These are phyloP conservation scores for Boletus rubroflammeus DNA, from an alignment of 768 basidiomycete genomes.

Conservation along the genomic window DNA sequence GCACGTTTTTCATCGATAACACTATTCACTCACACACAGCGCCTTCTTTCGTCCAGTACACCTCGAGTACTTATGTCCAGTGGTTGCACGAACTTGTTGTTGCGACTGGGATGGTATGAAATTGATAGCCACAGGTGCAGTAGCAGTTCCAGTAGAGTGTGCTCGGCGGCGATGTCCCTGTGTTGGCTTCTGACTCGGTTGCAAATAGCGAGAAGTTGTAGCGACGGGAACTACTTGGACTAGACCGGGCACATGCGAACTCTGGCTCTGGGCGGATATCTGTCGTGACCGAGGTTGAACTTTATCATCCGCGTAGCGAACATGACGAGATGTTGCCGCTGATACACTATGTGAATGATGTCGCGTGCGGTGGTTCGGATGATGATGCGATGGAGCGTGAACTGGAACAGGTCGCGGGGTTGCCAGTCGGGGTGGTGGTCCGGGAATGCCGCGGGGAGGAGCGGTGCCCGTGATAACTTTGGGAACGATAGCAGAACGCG, in stretches of 20 bases:
- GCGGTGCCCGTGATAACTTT: neutral
- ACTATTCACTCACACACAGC: constrained; percentile 34
- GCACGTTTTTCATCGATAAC: neutral
- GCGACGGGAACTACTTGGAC: neutral
- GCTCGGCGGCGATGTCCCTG: constrained; percentile 20
- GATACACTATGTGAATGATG: constrained; percentile 13
- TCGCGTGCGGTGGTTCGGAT: neutral
- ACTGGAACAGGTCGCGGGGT: constrained; percentile 2
- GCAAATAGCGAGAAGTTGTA: neutral
- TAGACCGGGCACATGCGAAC: neutral
- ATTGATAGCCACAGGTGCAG: neutral
- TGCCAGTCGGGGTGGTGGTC: constrained; percentile 4
- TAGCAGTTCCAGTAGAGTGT: constrained; percentile 16
- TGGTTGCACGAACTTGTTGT: neutral
- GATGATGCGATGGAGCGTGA: constrained; percentile 3
- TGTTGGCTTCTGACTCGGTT: constrained; percentile 1
- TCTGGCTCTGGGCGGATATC: constrained; percentile 7
- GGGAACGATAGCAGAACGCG: constrained; percentile 17
- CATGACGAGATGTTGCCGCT: constrained; percentile 18
- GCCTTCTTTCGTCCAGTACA: constrained; percentile 54
- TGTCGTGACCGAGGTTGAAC: constrained; percentile 10
- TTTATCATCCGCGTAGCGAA: constrained; percentile 24
- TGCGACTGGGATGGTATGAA: constrained; percentile 4
- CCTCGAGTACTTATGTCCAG: constrained; percentile 40
- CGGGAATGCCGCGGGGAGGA: neutral